Percentiles rank a stretch among this genome's conserved stretches.
Conservation (phyloP, 805 yeast genomes). For the Zygoascus biomembranicola region DNA sequence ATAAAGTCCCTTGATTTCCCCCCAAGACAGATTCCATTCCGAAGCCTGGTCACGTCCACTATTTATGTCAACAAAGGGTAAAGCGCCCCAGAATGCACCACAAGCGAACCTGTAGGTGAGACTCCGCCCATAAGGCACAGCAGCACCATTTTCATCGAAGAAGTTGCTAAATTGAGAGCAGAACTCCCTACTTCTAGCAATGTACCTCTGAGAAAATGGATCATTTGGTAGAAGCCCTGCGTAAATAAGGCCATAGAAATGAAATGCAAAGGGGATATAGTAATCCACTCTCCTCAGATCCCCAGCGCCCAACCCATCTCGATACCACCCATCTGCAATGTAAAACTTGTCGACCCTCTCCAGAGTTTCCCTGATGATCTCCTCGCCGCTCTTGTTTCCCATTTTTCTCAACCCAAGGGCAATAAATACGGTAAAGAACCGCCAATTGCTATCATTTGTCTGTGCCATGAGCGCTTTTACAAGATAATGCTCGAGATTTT, state of each 20-base stretch:
- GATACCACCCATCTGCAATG: constrained; percentile 28
- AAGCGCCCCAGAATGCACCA: constrained; percentile 20
- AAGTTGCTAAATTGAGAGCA: constrained; percentile 22
- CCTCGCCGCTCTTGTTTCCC: constrained; percentile 15
- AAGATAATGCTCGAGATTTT: constrained; percentile 18
- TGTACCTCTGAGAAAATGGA: constrained; percentile 15
- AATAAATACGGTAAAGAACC: constrained; percentile 25
- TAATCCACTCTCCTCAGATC: constrained; percentile 19
- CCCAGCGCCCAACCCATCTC: constrained; percentile 20
- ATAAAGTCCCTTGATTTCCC: constrained; percentile 19
- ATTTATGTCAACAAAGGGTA: constrained; percentile 10
- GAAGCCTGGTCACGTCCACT: neutral
- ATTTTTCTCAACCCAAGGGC: constrained; percentile 24
- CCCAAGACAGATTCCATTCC: constrained; percentile 11
- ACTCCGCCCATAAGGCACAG: constrained; percentile 21
- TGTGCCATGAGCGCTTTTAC: constrained; percentile 14
- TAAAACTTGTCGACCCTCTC: constrained; percentile 21
- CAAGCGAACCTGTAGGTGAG: constrained; percentile 22
- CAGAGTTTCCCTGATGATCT: constrained; percentile 14
- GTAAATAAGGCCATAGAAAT: constrained; percentile 26
- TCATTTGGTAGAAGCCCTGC: constrained; percentile 9
- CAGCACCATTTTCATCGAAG: constrained; percentile 19
- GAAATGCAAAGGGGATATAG: constrained; percentile 29
- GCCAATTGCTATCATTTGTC: constrained; percentile 24
- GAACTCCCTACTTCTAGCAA: constrained; percentile 19